Evolutionary conservation across 148 eudicot species (phyloP).

Genomic region (Agrostemma githago): DNA sequence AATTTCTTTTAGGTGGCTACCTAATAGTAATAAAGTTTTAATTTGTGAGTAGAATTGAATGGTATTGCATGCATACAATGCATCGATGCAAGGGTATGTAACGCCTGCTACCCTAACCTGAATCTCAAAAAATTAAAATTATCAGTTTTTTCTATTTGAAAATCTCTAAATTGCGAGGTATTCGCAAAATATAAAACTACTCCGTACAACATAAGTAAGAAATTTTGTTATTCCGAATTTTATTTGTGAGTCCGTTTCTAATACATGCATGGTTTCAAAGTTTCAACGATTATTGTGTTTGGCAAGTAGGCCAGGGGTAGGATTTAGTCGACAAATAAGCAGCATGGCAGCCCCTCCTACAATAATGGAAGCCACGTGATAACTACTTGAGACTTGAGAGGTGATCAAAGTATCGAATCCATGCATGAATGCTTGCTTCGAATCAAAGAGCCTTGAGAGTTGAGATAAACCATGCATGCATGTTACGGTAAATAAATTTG

Average conservation of each 20-base stretch:
- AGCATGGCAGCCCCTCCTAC: background rate
- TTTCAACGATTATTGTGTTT: background rate
- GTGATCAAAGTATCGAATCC: background rate
- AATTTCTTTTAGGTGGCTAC: slow-evolving; percentile 5
- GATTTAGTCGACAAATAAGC: background rate
- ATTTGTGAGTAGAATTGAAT: background rate
- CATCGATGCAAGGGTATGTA: background rate
- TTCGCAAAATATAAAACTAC: too few species aligned
- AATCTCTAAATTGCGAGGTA: too few species aligned
- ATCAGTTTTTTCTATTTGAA: too few species aligned
- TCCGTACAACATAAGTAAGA: too few species aligned
- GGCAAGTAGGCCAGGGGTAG: background rate
- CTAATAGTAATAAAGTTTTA: background rate
- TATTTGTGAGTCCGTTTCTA: too few species aligned
- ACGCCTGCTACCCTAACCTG: too few species aligned
- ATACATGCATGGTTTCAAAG: background rate
- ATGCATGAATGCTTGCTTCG: too few species aligned
- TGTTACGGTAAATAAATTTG: too few species aligned
- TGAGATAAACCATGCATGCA: too few species aligned
- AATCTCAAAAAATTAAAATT: too few species aligned
- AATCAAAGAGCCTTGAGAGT: too few species aligned
- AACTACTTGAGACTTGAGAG: background rate
- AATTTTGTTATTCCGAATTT: too few species aligned
- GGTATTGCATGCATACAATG: background rate
- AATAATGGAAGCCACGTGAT: slow-evolving; percentile 12